phyloP scores from a whole-genome alignment of 805 yeast species.

The Saturnispora gosingensis region DNA sequence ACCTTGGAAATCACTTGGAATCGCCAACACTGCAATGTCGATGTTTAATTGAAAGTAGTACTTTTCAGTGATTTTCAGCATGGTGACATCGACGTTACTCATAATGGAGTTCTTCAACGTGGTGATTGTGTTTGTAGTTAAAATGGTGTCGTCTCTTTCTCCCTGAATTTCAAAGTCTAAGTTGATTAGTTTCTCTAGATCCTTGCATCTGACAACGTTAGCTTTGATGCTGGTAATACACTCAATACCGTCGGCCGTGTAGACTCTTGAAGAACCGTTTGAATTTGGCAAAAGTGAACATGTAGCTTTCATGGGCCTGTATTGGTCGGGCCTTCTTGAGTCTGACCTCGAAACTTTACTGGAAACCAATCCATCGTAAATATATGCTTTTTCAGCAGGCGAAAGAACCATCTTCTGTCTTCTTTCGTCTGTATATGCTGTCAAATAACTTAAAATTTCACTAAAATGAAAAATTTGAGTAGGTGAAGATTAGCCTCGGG shows the following conservation, averaged over 20 bases:
- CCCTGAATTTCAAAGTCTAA: conserved; percentile 80
- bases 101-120: conserved; percentile 45
- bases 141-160: conserved; percentile 66
- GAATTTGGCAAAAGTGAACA: conserved; percentile 77
- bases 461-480: not conserved
- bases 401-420: conserved; percentile 50
- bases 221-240: conserved; percentile 87
- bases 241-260: conserved; percentile 85
- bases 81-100: conserved; percentile 42
- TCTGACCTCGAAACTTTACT: conserved; percentile 65
- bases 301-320: conserved; percentile 78
- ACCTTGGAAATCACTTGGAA: conserved; percentile 29
- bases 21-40: conserved; percentile 72
- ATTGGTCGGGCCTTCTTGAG: conserved; percentile 64
- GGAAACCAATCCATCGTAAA: conserved; percentile 65
- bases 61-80: conserved; percentile 56
- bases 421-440: not conserved
- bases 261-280: conserved; percentile 85
- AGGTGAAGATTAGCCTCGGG: not conserved
- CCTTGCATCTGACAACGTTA: conserved; percentile 47
- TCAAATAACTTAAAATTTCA: not conserved
- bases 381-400: conserved; percentile 65
- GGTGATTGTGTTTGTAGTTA: conserved; percentile 55
- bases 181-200: conserved; percentile 44
- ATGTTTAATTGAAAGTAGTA: conserved; percentile 70